Evolutionary conservation across 805 yeast species (phyloP), one percentile per base, ranked within the genome.

Genomic region (Lipomyces oligophaga): DNA sequence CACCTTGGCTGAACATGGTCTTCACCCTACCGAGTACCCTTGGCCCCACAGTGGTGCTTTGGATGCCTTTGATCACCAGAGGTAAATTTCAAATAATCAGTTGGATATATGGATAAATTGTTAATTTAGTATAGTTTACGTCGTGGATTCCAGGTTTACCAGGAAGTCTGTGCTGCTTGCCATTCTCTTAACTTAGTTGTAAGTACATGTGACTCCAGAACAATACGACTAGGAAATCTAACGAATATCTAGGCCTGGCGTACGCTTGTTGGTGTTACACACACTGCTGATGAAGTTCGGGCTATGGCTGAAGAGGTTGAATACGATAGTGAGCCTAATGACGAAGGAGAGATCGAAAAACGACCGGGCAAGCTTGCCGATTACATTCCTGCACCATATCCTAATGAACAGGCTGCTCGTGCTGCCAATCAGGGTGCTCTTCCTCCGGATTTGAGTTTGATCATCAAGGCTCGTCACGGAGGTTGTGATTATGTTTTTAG

Each of bases 401-500:
- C 87, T 58, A 93, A 93, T 69, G 98, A 93, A 72, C 94, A 93
- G 76, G 97, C 97, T 57, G 98, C 98, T 40, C 86, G 98, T 77
- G 96, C 97, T 59, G 97, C 96, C 56, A 93, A 93, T 79, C 96
- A 87, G 76, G 98, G 98, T 73, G 97, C 98, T 55, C 78, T 85
- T 59, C 98, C 98, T 57, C 98, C 98, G 52, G 98, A 93, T 75
- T 80, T 93, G 67, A 88, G 97, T 32, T 78, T 93, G 70, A 87
- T 93, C 65, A 94, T 90, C 70, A 90, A 90, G 80, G 97, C 98
- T 60, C 85, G 98, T 79, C 97, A 93, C 74, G 97, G 97, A 68
- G 97, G 87, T 60, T 78, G 85, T 67, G 97, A 93, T 70, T 93
- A 93, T 73, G 84, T 93, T 68, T 93, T 93, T 71, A 72, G 97